Evolutionary conservation across 2,329 filamentous ascomycete species (phyloP).

Genomic region (Bisporella sp.): DNA sequence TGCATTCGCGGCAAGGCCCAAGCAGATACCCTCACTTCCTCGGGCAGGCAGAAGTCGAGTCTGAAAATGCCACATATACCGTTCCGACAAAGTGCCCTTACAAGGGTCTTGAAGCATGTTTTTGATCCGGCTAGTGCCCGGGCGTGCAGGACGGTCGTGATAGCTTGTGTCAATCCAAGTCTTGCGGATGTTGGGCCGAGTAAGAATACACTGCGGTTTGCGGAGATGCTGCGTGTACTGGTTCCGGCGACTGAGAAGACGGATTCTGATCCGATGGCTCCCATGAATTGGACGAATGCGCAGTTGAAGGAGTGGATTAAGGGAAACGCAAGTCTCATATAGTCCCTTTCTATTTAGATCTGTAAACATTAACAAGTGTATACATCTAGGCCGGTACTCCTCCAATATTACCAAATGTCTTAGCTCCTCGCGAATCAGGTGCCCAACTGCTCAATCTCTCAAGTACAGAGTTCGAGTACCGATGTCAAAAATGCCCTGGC

Average conservation of each 20-base stretch:
- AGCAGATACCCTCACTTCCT: background rate
- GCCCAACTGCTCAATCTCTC: slow-evolving; percentile 33
- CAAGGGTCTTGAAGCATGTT: slow-evolving; percentile 84
- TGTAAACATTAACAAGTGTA: slow-evolving; percentile 1
- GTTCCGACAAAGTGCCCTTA: slow-evolving; percentile 75
- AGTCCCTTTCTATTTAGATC: background rate
- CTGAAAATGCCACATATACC: slow-evolving; percentile 53
- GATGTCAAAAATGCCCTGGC: slow-evolving; percentile 30
- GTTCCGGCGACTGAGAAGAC: slow-evolving; percentile 20
- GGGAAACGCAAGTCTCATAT: slow-evolving; percentile 28
- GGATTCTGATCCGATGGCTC: slow-evolving; percentile 11
- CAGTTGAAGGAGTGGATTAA: slow-evolving; percentile 33
- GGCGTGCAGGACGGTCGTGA: slow-evolving; percentile 97
- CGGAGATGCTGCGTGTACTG: slow-evolving; percentile 50
- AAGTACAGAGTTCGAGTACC: slow-evolving; percentile 30
- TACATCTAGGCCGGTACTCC: slow-evolving; percentile 31
- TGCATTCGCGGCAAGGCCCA: slow-evolving; percentile 34
- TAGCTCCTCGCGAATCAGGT: slow-evolving; percentile 35
- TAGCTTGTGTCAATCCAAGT: slow-evolving; percentile 84
- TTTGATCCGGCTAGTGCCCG: slow-evolving; percentile 57
- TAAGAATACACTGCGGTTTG: slow-evolving; percentile 75
- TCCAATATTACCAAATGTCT: slow-evolving; percentile 23
- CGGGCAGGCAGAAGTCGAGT: background rate
- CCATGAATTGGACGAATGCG: slow-evolving; percentile 33
- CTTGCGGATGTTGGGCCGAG: slow-evolving; percentile 94